Base-by-base conservation (phyloP, 345 rosid genomes). In the Kernera saxatilis region DNA sequence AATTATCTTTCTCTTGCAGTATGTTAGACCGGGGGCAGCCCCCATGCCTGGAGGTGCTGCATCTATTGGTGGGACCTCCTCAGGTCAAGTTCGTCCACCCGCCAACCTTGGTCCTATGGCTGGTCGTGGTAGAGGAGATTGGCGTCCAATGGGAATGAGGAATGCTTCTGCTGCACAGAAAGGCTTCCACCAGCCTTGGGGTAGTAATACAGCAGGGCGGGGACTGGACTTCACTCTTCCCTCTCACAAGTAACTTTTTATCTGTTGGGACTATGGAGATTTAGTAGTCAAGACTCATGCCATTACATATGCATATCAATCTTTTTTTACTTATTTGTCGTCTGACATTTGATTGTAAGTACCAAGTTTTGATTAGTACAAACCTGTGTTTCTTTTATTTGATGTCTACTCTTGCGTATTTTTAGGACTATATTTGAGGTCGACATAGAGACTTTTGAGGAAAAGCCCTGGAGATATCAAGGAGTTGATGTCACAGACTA, bases 111-210 rank as follows among this genome's bases (percentile, higher is more conserved):
- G 78, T 77, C 80, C 84, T 36, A 71, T 78, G 77, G 78, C 84
- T 81, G 98, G 96, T 71, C 93, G 98, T 66, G 98, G 97, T 49
- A 90, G 98, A 79, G 96, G 97, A 74, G 99, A 95, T 41, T 89
- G 96, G 98, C 87, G 98, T 61, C 90, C 91, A 57, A 14, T 69
- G 58, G 98, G 91, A 73, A 80, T 84, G 74, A 89, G 88, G 81
- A 73, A 72, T 82, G 87, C 75, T 78, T 70, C 89, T 70, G 56
- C 84, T 43, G 71, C 88, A 84, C 99, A 88, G 78, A 95, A 92
- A 78, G 81, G 87, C 72, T 86, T 82, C 70, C 90, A 87, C 73
- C 81, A 82, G 78, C 43, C 92, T 79, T 79, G 96, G 88, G 90
- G 95, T 71, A 61, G 67, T 74, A 82, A 74, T 64, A 48, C 78